Evolutionary conservation across 2,329 filamentous ascomycete species (phyloP).

Genomic region (Rhinocladiella similis): DNA sequence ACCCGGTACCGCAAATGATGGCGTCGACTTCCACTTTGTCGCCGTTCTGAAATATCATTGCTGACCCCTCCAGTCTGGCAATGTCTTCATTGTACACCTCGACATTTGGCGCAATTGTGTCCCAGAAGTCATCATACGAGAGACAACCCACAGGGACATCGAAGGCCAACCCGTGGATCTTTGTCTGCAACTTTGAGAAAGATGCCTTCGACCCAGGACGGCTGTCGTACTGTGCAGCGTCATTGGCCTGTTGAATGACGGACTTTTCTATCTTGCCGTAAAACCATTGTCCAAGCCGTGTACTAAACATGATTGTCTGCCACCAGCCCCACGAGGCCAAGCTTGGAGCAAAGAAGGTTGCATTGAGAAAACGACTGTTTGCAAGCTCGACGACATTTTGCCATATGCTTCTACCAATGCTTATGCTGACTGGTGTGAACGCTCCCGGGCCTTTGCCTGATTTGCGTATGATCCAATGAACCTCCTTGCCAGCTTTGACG

Average conservation of each 20-base stretch:
- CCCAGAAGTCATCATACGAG: constrained; percentile 1
- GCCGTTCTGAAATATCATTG: not conserved
- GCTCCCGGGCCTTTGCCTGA: constrained; percentile 38
- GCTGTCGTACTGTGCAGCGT: not conserved
- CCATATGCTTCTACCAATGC: not conserved
- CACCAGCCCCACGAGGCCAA: not conserved
- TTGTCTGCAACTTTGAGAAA: not conserved
- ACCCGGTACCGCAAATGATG: not conserved
- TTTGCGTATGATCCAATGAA: constrained; percentile 42
- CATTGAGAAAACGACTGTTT: not conserved
- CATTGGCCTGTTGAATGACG: not conserved
- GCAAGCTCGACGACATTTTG: not conserved
- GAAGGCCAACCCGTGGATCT: not conserved
- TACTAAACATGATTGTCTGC: not conserved
- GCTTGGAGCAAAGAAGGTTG: not conserved
- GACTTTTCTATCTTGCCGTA: not conserved
- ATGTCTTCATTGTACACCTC: not conserved
- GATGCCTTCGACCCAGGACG: not conserved
- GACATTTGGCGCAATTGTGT: not conserved
- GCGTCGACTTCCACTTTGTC: not conserved
- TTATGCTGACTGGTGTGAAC: not conserved
- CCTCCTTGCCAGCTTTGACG: constrained; percentile 53
- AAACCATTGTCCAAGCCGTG: not conserved
- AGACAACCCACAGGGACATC: not conserved
- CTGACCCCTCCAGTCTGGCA: not conserved